phyloP scores from a whole-genome alignment of 139 green algal genomes.

The Closterium sp. region DNA sequence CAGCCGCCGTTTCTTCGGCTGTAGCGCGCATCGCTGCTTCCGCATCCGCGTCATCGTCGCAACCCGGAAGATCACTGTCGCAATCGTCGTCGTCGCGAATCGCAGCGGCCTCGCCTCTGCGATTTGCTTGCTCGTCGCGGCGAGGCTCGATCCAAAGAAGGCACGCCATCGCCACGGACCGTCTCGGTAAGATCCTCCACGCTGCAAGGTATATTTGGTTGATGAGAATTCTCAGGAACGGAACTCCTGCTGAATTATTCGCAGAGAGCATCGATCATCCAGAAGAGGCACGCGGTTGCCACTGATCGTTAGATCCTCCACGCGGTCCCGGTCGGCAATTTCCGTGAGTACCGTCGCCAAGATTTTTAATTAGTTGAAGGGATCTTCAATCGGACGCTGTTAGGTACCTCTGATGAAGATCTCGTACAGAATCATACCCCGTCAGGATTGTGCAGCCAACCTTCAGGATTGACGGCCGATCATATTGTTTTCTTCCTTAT shows the following conservation, averaged over 20 bases:
- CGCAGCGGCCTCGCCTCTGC: neutral
- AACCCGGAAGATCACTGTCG: neutral
- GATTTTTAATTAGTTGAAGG: neutral
- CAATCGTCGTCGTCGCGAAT: neutral
- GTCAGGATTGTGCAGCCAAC: no score
- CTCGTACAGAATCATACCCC: no score
- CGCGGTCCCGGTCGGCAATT: no score
- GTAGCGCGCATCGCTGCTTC: neutral
- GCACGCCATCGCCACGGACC: neutral
- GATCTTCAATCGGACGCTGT: neutral
- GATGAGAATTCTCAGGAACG: no score
- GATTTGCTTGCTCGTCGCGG: neutral
- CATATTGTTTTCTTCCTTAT: neutral
- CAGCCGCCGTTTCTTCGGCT: neutral
- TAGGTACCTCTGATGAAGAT: no score
- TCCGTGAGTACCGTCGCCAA: no score
- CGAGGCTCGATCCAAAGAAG: neutral
- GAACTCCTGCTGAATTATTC: no score
- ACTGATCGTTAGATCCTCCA: no score
- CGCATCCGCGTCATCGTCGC: neutral
- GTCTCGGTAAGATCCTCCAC: neutral
- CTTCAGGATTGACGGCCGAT: neutral
- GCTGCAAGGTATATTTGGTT: no score
- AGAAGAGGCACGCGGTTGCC: no score
- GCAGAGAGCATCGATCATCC: no score